Evolutionary conservation across 805 yeast species (phyloP).

Genomic region (Saccharomycodes ludwigii): DNA sequence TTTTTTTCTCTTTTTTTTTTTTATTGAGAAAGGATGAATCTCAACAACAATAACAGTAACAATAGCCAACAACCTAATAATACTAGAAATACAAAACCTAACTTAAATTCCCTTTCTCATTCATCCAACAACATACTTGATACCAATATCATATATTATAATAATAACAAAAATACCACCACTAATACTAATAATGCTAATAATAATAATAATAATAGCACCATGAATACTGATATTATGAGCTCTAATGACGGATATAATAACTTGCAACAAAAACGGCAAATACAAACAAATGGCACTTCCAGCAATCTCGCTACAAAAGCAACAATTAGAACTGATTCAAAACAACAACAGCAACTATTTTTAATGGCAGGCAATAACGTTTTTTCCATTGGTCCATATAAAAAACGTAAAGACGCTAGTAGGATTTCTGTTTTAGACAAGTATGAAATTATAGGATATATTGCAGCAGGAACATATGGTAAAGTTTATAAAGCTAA

Average conservation of each 20-base stretch:
- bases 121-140: too few relatives aligned
- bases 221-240: too few relatives aligned
- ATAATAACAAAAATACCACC: too few relatives aligned
- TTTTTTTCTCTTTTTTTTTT: too few relatives aligned
- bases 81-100: too few relatives aligned
- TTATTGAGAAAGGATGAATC: too few relatives aligned
- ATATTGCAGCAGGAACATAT: conserved; percentile 97
- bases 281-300: conserved; percentile 7
- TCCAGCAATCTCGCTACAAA: too few relatives aligned
- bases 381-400: conserved; percentile 45
- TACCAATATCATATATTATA: too few relatives aligned
- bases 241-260: too few relatives aligned
- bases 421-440: conserved; percentile 64
- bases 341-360: conserved; percentile 27
- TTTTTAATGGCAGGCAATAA: conserved; percentile 41
- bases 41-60: neutral
- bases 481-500: conserved; percentile 94
- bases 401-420: conserved; percentile 51
- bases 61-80: neutral
- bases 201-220: too few relatives aligned
- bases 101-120: too few relatives aligned
- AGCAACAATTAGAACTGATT: conserved; percentile 8
- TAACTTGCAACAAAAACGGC: conserved; percentile 9
- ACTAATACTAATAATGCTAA: too few relatives aligned
- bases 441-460: conserved; percentile 80